Evolutionary conservation across 2,329 filamentous ascomycete genomes (phyloP).

Genomic region (Trichoderma semiorbis): DNA sequence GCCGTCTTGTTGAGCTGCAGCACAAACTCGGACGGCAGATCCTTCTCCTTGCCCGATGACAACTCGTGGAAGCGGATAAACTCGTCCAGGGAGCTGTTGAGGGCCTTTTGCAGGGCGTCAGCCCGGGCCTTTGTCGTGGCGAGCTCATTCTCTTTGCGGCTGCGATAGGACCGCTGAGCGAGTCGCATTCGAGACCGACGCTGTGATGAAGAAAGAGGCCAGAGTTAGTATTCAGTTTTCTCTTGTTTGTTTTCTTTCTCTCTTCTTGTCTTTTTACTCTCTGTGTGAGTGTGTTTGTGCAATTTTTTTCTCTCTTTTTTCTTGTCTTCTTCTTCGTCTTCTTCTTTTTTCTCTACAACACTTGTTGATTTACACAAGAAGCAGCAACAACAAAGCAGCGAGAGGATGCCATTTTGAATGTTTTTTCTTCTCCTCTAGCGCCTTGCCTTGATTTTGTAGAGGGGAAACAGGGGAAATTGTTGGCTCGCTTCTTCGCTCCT

Average conservation of each 20-base stretch:
- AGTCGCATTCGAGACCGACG: constrained; percentile 9
- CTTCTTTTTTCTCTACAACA: neutral
- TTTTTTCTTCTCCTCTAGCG: neutral
- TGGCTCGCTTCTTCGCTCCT: neutral
- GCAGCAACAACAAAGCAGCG: neutral
- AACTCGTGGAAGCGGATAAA: constrained; percentile 10
- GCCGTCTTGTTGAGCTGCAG: constrained; percentile 14
- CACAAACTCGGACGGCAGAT: constrained; percentile 6
- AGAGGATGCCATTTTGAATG: neutral
- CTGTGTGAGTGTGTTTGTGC: neutral
- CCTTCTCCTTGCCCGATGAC: neutral
- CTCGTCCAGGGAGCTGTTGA: constrained; percentile 5
- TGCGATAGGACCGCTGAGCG: constrained; percentile 16
- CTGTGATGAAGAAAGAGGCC: neutral
- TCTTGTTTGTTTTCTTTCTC: neutral
- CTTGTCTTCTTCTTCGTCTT: neutral
- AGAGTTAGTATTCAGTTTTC: neutral
- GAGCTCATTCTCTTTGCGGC: constrained; percentile 15
- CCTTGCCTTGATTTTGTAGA: neutral
- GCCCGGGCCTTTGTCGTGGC: neutral
- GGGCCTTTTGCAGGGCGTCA: constrained; percentile 1
- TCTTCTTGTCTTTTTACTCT: neutral
- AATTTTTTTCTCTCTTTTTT: neutral
- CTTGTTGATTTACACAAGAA: neutral
- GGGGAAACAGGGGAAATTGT: neutral